Base-by-base conservation (phyloP, 129 eudicot genomes). In the Tanacetum coccineum region DNA sequence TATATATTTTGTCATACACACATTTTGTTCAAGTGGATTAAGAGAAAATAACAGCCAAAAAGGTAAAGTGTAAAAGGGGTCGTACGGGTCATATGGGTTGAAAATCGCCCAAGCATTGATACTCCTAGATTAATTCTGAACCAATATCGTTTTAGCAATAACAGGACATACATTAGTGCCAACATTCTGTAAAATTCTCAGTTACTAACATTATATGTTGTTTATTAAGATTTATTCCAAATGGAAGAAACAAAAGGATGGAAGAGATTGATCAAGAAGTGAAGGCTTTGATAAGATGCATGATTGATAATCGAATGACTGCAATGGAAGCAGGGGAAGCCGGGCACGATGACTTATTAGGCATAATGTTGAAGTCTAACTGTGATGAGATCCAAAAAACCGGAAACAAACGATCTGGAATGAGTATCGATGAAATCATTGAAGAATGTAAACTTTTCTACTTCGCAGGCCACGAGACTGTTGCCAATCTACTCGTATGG, bases 141-240 rank as follows among this genome's bases (percentile, higher is more conserved):
- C 5, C 42, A 36, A 7, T 36, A 36, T 36, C 8, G 42, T 36
- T 36, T 36, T 36, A 36, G 10, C 42, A 6, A 36, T 6, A 36
- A 36, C 42, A 36, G 42, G 42, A 6, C 42, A 36, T 36, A 36
- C 42, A 21, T 65, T 14, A 21, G 32, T 60, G 11, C 15, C 15
- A n/a, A 36, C 20, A 20, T 2, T 13, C 20, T 49, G 10, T 36
- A 36, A 9, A 36, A 36, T 36, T 36, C 42, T 6, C 42, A 8
- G 10, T 36, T 9, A 17, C 48, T 47, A 17, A 46, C 9, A 7
- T 10, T 6, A 26, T n/a, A 9, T 6, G n/a, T 17, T 13, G 6
- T 58, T 74, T 55, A 2, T 36, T 18, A 47, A 83, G 87, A 56
- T 83, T 66, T 57, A 1, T 83, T 18, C 87, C 87, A 13, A 79